Evolutionary conservation across 2,329 filamentous ascomycete species (phyloP).

Genomic region (Epichloe brachyelytri): DNA sequence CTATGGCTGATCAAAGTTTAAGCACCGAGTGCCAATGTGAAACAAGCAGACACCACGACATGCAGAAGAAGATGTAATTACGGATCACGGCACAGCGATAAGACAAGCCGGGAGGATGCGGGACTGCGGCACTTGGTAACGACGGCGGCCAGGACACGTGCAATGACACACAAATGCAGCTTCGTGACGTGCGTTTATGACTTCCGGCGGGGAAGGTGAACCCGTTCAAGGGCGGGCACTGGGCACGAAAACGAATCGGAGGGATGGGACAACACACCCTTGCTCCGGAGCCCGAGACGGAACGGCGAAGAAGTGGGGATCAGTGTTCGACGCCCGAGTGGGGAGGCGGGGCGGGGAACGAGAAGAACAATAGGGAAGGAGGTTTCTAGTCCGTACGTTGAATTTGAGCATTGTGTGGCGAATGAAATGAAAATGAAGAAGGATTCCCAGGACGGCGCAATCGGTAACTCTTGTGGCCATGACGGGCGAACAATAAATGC

Average conservation of each 20-base stretch:
- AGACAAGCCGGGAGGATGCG: not conserved
- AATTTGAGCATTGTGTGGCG: not conserved
- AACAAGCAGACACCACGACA: not conserved
- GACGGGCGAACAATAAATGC: too few relatives aligned
- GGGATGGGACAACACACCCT: not conserved
- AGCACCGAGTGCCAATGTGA: not conserved
- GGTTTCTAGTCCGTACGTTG: too few relatives aligned
- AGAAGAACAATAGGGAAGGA: too few relatives aligned
- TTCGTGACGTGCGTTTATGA: conserved; percentile 2
- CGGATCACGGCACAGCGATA: not conserved
- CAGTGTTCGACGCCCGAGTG: not conserved
- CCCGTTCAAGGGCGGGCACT: not conserved
- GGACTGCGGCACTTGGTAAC: not conserved
- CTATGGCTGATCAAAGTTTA: not conserved
- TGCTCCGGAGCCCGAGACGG: conserved; percentile 9
- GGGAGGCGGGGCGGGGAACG: not conserved
- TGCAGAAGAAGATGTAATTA: not conserved
- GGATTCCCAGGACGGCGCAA: not conserved
- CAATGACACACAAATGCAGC: conserved; percentile 3
- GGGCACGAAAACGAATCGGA: conserved; percentile 17
- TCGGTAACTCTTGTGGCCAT: too few relatives aligned
- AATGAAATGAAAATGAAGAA: not conserved
- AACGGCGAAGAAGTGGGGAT: conserved; percentile 6
- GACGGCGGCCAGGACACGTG: not conserved
- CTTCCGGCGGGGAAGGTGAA: conserved; percentile 5